A percentile compares a stretch with the other conserved stretches of the same genome.
These are phyloP conservation scores for Tulasnella sp. DNA, from an alignment of 768 basidiomycete species.

Conservation along the genomic window DNA sequence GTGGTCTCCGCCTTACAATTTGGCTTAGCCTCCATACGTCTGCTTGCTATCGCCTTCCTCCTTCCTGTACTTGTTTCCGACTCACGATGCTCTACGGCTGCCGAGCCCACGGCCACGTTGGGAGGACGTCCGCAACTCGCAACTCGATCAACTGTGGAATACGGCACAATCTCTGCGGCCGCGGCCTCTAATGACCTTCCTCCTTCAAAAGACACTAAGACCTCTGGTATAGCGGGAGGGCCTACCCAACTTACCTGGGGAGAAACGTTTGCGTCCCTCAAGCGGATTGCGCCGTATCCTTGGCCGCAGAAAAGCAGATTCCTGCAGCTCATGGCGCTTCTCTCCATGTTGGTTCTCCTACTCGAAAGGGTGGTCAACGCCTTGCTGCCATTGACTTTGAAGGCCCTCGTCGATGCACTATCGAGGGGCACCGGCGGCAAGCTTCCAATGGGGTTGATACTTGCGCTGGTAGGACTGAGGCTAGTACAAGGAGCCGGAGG, in stretches of 20 bases:
- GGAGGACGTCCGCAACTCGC: constrained; percentile 43
- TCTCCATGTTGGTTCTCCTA: constrained; percentile 56
- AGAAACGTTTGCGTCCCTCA: constrained; percentile 54
- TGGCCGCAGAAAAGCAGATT: constrained; percentile 63
- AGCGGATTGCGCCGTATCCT: constrained; percentile 61
- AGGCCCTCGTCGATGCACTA: constrained; percentile 47
- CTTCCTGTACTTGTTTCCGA: constrained; percentile 43
- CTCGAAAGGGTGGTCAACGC: constrained; percentile 69
- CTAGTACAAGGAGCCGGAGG: constrained; percentile 72
- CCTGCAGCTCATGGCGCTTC: constrained; percentile 53
- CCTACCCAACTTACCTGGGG: constrained; percentile 50
- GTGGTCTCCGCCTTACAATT: constrained; percentile 35
- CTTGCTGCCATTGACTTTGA: constrained; percentile 58
- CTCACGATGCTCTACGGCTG: constrained; percentile 25
- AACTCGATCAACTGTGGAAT: constrained; percentile 29
- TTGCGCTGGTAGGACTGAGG: constrained; percentile 54
- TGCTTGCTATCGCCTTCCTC: constrained; percentile 49
- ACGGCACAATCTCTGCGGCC: constrained; percentile 29
- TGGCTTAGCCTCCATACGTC: constrained; percentile 51
- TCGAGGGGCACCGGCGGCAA: constrained; percentile 27
- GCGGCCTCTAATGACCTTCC: background rate
- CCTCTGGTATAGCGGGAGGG: constrained; percentile 18
- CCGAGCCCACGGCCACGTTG: constrained; percentile 21
- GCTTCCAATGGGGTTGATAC: constrained; percentile 58
- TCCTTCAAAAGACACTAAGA: constrained; percentile 18